A percentile compares a stretch with the other conserved stretches of the same genome.
These are phyloP conservation scores for Volvox africanus DNA, from an alignment of 139 green algal species.

Conservation along the genomic window DNA sequence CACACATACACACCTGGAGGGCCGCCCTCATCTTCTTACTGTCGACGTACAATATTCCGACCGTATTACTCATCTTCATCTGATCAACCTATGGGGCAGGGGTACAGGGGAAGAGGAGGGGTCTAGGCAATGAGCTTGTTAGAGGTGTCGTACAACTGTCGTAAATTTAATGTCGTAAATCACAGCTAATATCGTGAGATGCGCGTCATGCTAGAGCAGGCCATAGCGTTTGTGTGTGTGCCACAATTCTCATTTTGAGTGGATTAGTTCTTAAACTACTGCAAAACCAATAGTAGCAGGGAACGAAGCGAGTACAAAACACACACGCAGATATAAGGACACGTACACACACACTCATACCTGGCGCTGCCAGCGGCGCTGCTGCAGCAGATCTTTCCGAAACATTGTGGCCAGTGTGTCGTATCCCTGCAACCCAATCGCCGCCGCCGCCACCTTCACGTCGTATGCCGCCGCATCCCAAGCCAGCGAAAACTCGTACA, in stretches of 20 bases:
- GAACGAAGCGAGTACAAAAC: no score
- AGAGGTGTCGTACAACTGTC: neutral
- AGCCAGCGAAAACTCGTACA: slow-evolving; percentile 24
- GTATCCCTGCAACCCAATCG: neutral
- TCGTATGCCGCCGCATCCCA: slow-evolving; percentile 52
- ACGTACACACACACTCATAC: neutral
- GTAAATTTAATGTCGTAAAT: no score
- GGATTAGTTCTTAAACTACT: no score
- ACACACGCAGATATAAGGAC: no score
- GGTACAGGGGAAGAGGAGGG: no score
- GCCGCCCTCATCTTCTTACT: slow-evolving; percentile 65
- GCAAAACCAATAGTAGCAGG: no score
- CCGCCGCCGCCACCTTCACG: neutral
- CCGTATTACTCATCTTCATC: slow-evolving; percentile 73
- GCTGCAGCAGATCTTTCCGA: slow-evolving; percentile 51
- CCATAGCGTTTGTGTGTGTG: neutral
- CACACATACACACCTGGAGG: slow-evolving; percentile 39
- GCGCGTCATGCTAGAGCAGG: neutral
- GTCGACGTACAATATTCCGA: slow-evolving; percentile 72
- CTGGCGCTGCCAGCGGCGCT: slow-evolving; percentile 48
- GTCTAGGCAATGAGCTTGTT: no score
- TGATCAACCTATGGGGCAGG: slow-evolving; percentile 66
- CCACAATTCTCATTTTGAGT: no score
- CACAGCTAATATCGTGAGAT: no score
- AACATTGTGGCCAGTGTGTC: slow-evolving; percentile 21